phyloP scores from a whole-genome alignment of 2,329 filamentous ascomycete genomes.

The Aspergillus proliferans region DNA sequence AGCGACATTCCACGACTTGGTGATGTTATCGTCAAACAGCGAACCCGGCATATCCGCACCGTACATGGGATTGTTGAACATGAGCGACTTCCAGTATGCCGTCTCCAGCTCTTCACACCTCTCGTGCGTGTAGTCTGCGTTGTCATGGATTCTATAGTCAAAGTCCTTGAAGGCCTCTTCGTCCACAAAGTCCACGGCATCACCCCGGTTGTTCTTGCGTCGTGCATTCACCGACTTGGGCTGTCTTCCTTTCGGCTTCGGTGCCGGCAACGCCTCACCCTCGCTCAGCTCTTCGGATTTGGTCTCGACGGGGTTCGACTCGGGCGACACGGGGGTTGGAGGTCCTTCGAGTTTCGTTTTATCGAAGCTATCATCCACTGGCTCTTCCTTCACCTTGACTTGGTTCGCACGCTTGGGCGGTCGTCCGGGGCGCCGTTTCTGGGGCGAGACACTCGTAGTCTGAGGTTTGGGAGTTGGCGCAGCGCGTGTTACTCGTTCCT shows the following conservation, averaged over 20 bases:
- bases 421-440: constrained; percentile 43
- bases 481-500: constrained; percentile 41
- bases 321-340: constrained; percentile 50
- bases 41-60: constrained; percentile 95
- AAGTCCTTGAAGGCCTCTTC: constrained; percentile 87
- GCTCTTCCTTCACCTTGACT: constrained; percentile 34
- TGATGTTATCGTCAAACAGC: constrained; percentile 73
- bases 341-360: constrained; percentile 41
- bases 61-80: constrained; percentile 90
- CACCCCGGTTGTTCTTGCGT: constrained; percentile 76
- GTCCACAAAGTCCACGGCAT: constrained; percentile 72
- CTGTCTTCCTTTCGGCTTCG: constrained; percentile 50
- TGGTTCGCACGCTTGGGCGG: constrained; percentile 33
- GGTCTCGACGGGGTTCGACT: constrained; percentile 46
- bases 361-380: constrained; percentile 29
- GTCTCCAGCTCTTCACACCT: constrained; percentile 91
- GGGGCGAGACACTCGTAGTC: constrained; percentile 31
- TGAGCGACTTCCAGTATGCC: constrained; percentile 94
- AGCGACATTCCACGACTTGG: constrained; percentile 85
- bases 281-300: constrained; percentile 52
- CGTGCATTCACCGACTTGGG: constrained; percentile 74
- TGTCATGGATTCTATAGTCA: constrained; percentile 76
- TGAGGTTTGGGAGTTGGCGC: constrained; percentile 28
- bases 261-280: constrained; percentile 35
- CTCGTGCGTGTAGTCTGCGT: constrained; percentile 83